These are phyloP conservation scores for Colletotrichum costaricense DNA, from an alignment of 2,329 filamentous ascomycete genomes.

Conservation along the genomic window DNA sequence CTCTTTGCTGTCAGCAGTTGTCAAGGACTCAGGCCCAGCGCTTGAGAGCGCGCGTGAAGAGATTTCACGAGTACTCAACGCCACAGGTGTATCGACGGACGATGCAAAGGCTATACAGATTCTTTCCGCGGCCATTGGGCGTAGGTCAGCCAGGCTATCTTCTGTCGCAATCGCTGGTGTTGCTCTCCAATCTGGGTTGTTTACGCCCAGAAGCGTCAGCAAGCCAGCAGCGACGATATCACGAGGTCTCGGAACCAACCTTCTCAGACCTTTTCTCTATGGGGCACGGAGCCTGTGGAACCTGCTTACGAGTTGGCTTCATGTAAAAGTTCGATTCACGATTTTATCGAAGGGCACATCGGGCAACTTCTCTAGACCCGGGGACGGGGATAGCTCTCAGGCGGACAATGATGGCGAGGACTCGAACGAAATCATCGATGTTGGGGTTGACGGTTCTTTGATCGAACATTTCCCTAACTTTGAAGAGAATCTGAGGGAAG, in stretches of 20 bases:
- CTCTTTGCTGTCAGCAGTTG: constrained; percentile 72
- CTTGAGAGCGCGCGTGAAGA: constrained; percentile 60
- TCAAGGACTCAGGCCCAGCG: constrained; percentile 65
- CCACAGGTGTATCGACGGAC: constrained; percentile 55
- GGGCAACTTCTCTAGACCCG: not conserved
- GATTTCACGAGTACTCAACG: constrained; percentile 50
- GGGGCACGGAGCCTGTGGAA: constrained; percentile 13
- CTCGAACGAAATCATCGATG: constrained; percentile 62
- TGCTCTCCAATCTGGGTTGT: constrained; percentile 37
- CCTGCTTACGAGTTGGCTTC: constrained; percentile 1
- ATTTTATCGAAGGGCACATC: not conserved
- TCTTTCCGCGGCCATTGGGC: constrained; percentile 54
- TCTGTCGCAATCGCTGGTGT: constrained; percentile 39
- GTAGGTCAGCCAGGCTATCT: constrained; percentile 38
- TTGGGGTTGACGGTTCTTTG: constrained; percentile 78
- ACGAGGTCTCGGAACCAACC: not conserved
- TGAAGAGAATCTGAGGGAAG: constrained; percentile 72
- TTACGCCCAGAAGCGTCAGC: not conserved
- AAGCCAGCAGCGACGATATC: not conserved
- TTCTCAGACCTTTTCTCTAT: constrained; percentile 8
- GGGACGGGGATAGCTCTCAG: no score
- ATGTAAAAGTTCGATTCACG: not conserved
- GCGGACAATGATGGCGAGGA: constrained; percentile 39
- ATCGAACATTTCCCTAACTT: constrained; percentile 80
- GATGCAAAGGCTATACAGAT: constrained; percentile 72